These are phyloP conservation scores for Paramecium biaurelia DNA, from an alignment of 73 alveolate species.

Conservation along the genomic window DNA sequence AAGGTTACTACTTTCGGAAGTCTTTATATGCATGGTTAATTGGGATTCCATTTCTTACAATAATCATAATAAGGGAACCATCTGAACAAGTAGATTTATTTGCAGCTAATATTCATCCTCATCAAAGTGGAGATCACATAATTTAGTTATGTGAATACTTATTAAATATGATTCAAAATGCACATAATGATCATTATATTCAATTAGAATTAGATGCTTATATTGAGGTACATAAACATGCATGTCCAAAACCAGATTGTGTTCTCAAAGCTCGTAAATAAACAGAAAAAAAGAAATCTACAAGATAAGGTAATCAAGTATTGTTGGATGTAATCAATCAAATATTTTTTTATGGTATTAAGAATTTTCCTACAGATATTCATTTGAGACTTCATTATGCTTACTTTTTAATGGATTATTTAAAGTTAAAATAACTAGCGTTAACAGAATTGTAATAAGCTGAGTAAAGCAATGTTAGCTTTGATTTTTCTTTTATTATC, in stretches of 20 bases:
- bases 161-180: not conserved
- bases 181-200: not conserved
- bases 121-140: constrained; percentile 2
- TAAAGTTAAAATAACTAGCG: constrained; percentile 3
- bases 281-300: not conserved
- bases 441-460: constrained; percentile 45
- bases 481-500: constrained; percentile 42
- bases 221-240: constrained; percentile 43
- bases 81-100: constrained; percentile 40
- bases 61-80: constrained; percentile 43
- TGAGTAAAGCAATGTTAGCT: not conserved
- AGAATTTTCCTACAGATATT: not conserved
- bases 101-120: constrained; percentile 41
- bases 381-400: constrained; percentile 41
- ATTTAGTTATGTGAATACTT: constrained; percentile 14
- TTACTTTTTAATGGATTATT: constrained; percentile 17
- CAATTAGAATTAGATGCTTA: constrained; percentile 31
- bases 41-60: constrained; percentile 47
- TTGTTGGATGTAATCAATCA: constrained; percentile 26
- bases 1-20: constrained; percentile 15
- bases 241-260: constrained; percentile 45
- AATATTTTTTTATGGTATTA: constrained; percentile 35
- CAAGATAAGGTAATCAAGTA: not conserved
- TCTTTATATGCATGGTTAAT: constrained; percentile 58
- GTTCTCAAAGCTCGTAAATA: constrained; percentile 20